Evolutionary conservation across 2,329 filamentous ascomycete species (phyloP), one percentile per base, ranked within the genome.

Genomic region (Scedosporium dehoogii): DNA sequence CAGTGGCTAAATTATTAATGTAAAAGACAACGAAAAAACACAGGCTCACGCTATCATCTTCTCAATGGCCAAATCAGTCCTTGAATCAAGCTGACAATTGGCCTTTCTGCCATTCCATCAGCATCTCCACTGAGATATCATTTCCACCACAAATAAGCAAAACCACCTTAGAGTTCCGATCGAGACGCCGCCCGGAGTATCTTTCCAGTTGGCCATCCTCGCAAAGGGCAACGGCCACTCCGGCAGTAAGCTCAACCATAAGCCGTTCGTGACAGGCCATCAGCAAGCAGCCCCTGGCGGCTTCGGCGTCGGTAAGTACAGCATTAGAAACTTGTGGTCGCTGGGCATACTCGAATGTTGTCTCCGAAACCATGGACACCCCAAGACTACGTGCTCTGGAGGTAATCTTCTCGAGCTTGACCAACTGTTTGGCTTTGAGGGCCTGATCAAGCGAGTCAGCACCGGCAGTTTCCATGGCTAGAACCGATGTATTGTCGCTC

Each of bases 171-270:
- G 69, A 67, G 41, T 70, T 66, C 57, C 65, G 62, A 51, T 64
- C 67, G 4, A 70, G 63, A 3, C 64, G 64, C 0, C 67, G 67
- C 2, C 69, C 65, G 14, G 58, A 59, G 38, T 70, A 60, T 42
- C 69, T 60, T 29, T 65, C 62, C 33, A 73, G 58, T 48, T 66
- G 60, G 0, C 67, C 65, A 25, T 65, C 65, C 41, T 73, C 71
- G 18, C 69, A 70, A 10, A 73, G 62, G 9, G 70, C 70, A 14
- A 96, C 75, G 60, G 88, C 89, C 4, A 93, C 91, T 0, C 92
- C 92, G 71, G 93, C 96, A 0, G 92, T 86, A 42, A 88, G 79
- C 76, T 97, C 93, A 2, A 96, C 90, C 63, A 96, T 78, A 62
- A 93, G 76, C 25, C 89, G 79, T 68, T 92, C 90, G 64, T 96